Percentiles rank a stretch among this genome's conserved stretches.
These are phyloP conservation scores for Cladophialophora yegresii DNA, from an alignment of 2,329 filamentous ascomycete species.

Conservation along the genomic window DNA sequence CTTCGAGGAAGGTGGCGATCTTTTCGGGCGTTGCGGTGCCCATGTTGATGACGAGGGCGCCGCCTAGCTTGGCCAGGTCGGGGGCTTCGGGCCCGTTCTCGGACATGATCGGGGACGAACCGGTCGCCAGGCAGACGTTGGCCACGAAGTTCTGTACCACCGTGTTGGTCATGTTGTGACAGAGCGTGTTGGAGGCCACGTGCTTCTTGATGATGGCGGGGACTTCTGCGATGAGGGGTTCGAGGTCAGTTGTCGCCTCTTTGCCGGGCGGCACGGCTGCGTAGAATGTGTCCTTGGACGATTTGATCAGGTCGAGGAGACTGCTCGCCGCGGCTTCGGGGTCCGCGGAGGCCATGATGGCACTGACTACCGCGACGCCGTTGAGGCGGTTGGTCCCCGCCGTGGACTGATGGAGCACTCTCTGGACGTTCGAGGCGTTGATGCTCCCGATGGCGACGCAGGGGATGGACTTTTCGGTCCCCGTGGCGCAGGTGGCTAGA, in stretches of 20 bases:
- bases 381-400: slow-evolving; percentile 54
- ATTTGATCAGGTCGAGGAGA: slow-evolving; percentile 60
- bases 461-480: slow-evolving; percentile 49
- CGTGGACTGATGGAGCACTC: slow-evolving; percentile 71
- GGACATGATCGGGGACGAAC: slow-evolving; percentile 91
- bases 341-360: slow-evolving; percentile 73
- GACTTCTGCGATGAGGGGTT: slow-evolving; percentile 42
- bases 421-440: slow-evolving; percentile 72
- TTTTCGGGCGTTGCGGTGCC: slow-evolving; percentile 81
- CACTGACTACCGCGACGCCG: slow-evolving; percentile 86
- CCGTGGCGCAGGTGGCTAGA: slow-evolving; percentile 59
- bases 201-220: slow-evolving; percentile 61
- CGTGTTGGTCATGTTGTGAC: slow-evolving; percentile 96
- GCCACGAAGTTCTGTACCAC: slow-evolving; percentile 95
- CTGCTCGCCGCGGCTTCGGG: slow-evolving; percentile 64
- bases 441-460: slow-evolving; percentile 89
- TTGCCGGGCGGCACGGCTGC: slow-evolving; percentile 38
- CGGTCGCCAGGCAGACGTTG: slow-evolving; percentile 77
- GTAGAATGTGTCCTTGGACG: slow-evolving; percentile 39
- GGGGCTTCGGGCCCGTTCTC: slow-evolving; percentile 78
- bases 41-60: slow-evolving; percentile 89
- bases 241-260: slow-evolving; percentile 32
- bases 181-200: slow-evolving; percentile 67
- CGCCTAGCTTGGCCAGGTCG: slow-evolving; percentile 76
- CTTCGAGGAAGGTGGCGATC: slow-evolving; percentile 69